A percentile compares a stretch with the other conserved stretches of the same genome.
These are phyloP conservation scores for Monilinia polystroma DNA, from an alignment of 2,329 filamentous ascomycete genomes.

Conservation along the genomic window DNA sequence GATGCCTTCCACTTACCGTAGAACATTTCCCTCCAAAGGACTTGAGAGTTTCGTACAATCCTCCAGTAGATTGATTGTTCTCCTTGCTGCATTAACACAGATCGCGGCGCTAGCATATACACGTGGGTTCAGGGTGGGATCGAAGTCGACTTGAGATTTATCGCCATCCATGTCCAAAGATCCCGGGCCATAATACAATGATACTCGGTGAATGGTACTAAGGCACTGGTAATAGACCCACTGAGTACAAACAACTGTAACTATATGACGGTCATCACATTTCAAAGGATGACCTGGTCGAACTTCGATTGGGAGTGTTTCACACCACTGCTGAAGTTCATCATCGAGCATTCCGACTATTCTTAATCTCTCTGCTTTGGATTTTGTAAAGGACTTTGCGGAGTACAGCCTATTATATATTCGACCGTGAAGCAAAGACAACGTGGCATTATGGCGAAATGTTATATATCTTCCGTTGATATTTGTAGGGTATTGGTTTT, in stretches of 20 bases:
- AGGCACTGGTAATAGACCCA: constrained; percentile 33
- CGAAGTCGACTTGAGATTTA: constrained; percentile 21
- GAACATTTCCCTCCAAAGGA: constrained; percentile 27
- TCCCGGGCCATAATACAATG: constrained; percentile 28
- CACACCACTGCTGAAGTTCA: constrained; percentile 33
- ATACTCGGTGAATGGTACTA: constrained; percentile 30
- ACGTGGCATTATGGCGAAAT: constrained; percentile 26
- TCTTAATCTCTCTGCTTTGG: constrained; percentile 30
- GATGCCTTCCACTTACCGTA: constrained; percentile 10
- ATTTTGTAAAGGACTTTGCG: constrained; percentile 32
- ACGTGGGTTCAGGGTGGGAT: constrained; percentile 27
- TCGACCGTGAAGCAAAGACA: constrained; percentile 32
- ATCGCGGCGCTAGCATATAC: constrained; percentile 29
- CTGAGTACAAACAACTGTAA: constrained; percentile 33
- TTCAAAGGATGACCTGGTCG: constrained; percentile 31
- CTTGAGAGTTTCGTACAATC: constrained; percentile 25
- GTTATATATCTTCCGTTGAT: constrained; percentile 27
- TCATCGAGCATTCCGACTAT: constrained; percentile 31
- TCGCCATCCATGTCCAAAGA: constrained; percentile 18
- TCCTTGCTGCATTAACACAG: constrained; percentile 32
- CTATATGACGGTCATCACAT: constrained; percentile 28
- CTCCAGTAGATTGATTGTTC: constrained; percentile 29
- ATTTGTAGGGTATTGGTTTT: constrained; percentile 24
- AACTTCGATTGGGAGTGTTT: constrained; percentile 33
- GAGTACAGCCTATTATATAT: constrained; percentile 35